Conservation (phyloP, 805 yeast genomes). For the Scheffersomyces stipitis region DNA sequence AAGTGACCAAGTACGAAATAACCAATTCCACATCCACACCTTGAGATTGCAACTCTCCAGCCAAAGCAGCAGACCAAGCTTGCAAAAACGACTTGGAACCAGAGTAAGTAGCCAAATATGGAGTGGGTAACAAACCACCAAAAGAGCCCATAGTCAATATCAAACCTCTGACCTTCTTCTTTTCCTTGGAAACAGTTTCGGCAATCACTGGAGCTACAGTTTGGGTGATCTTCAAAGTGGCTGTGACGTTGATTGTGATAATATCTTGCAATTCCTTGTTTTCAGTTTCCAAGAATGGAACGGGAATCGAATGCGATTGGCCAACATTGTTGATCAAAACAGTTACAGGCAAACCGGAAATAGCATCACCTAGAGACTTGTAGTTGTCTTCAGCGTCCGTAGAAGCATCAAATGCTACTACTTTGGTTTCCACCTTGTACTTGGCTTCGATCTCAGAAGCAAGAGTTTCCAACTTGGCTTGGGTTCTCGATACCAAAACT, state of each 20-base stretch:
- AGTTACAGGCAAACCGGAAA: slow-evolving; percentile 59
- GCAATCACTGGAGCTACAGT: slow-evolving; percentile 71
- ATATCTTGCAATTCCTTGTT: slow-evolving; percentile 74
- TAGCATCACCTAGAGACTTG: slow-evolving; percentile 44
- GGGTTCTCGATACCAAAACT: slow-evolving; percentile 81
- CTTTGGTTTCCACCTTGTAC: slow-evolving; percentile 59
- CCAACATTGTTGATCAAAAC: slow-evolving; percentile 92
- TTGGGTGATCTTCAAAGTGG: slow-evolving; percentile 82
- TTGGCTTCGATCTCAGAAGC: slow-evolving; percentile 61
- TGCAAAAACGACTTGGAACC: slow-evolving; percentile 96
- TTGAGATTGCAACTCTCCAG: slow-evolving; percentile 71
- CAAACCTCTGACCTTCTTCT: slow-evolving; percentile 59
- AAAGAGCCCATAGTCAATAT: slow-evolving; percentile 95
- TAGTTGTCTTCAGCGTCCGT: slow-evolving; percentile 61
- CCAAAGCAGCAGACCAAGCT: slow-evolving; percentile 85
- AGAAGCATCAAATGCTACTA: slow-evolving; percentile 78
- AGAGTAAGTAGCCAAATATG: slow-evolving; percentile 87
- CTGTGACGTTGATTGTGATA: slow-evolving; percentile 80
- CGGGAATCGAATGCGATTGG: slow-evolving; percentile 91
- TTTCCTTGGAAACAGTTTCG: slow-evolving; percentile 44
- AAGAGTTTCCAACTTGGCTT: slow-evolving; percentile 66
- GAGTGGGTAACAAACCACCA: slow-evolving; percentile 92
- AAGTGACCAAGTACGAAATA: slow-evolving; percentile 85
- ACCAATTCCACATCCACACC: slow-evolving; percentile 85
- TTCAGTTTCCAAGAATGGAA: slow-evolving; percentile 81